Evolutionary conservation across 495 filamentous ascomycete species (phyloP).

Genomic region (Neurospora terricola): DNA sequence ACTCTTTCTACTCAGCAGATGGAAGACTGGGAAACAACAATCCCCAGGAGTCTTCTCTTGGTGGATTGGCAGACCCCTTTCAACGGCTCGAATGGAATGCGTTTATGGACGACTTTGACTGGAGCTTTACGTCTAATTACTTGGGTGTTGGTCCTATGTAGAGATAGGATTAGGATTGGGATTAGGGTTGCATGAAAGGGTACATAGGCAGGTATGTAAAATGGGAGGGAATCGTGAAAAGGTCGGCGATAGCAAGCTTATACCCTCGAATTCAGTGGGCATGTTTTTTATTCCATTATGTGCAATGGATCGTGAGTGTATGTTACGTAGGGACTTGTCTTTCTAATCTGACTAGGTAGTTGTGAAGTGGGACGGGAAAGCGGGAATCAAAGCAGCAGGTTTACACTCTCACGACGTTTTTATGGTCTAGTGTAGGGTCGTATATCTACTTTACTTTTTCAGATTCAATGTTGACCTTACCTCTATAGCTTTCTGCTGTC

Average conservation of each 20-base stretch:
- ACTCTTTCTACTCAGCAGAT: neutral
- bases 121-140: conserved; percentile 26
- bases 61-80: conserved; percentile 21
- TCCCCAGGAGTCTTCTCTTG: conserved; percentile 2
- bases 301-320: too few relatives aligned
- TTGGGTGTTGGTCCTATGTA: neutral
- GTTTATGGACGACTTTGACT: conserved; percentile 38
- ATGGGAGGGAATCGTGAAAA: neutral
- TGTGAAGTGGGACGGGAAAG: too few relatives aligned
- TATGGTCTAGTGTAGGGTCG: too few relatives aligned
- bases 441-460: too few relatives aligned
- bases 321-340: too few relatives aligned
- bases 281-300: too few relatives aligned
- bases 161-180: neutral
- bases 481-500: neutral
- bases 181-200: neutral
- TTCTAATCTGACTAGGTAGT: too few relatives aligned
- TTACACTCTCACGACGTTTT: too few relatives aligned
- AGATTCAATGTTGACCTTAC: too few relatives aligned
- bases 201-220: neutral
- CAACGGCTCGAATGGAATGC: conserved; percentile 32
- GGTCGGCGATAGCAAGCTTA: neutral
- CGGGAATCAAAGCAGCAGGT: too few relatives aligned
- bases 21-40: conserved; percentile 7
- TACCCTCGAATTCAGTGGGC: too few relatives aligned